Evolutionary conservation across 345 rosid genomes (phyloP).

Genomic region (Camelina laxa): DNA sequence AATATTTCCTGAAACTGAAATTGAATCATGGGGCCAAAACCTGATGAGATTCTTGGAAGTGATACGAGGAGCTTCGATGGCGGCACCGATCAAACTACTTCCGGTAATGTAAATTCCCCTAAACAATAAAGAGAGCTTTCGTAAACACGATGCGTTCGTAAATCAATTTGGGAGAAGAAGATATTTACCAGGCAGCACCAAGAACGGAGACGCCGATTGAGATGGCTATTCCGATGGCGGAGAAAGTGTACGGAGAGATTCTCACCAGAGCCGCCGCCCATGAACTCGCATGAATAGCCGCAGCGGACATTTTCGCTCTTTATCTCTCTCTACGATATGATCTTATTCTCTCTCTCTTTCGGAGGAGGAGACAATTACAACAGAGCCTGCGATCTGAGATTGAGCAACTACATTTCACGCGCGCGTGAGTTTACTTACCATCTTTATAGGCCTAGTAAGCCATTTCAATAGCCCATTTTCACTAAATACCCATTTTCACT

Average conservation of each 20-base stretch:
- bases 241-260: slow-evolving; percentile 88
- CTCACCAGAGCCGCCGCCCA: slow-evolving; percentile 72
- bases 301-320: slow-evolving; percentile 41
- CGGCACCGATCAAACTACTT: slow-evolving; percentile 96
- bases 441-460: not conserved
- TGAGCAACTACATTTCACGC: not conserved
- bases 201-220: slow-evolving; percentile 95
- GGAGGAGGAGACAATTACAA: not conserved
- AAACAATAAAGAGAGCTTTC: not conserved
- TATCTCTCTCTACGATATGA: not conserved
- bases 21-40: slow-evolving; percentile 37
- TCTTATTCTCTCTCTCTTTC: slow-evolving; percentile 1
- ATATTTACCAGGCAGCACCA: slow-evolving; percentile 88
- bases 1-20: slow-evolving; percentile 2
- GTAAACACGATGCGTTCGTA: not conserved
- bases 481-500: too few relatives aligned
- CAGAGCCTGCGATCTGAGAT: slow-evolving; percentile 14
- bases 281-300: slow-evolving; percentile 58
- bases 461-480: not conserved
- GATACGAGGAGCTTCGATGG: slow-evolving; percentile 90
- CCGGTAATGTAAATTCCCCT: slow-evolving; percentile 97
- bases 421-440: slow-evolving; percentile 12
- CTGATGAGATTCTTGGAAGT: slow-evolving; percentile 96
- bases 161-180: not conserved
- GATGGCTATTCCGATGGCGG: slow-evolving; percentile 88